Evolutionary conservation across 2,329 filamentous ascomycete species (phyloP).

Genomic region (Tolypocladium inflatum): DNA sequence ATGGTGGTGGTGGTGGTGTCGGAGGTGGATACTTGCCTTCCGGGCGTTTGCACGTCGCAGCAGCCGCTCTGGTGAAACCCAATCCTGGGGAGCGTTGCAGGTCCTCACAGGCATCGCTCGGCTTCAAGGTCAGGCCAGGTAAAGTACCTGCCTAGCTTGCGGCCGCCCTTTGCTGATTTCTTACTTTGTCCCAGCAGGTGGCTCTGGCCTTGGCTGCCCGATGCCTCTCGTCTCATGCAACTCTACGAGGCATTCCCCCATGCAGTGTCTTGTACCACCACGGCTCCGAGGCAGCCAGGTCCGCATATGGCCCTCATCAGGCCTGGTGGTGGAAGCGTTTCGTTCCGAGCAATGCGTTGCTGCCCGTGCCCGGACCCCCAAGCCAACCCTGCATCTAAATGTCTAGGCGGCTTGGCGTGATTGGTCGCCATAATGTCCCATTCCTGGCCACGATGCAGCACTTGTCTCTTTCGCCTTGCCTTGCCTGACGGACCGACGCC

Average conservation of each 20-base stretch:
- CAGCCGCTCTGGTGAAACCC: background rate
- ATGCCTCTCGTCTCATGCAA: background rate
- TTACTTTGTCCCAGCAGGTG: background rate
- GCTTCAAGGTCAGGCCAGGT: background rate
- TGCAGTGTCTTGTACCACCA: background rate
- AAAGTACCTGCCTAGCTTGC: background rate
- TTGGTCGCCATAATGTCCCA: background rate
- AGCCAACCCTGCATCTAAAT: background rate
- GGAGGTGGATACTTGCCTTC: background rate
- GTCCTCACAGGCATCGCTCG: background rate
- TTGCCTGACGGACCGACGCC: background rate
- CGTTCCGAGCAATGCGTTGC: background rate
- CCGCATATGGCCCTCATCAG: background rate
- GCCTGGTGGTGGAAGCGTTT: background rate
- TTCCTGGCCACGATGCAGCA: background rate
- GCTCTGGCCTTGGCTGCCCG: background rate
- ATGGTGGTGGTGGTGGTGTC: background rate
- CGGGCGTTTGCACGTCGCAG: background rate
- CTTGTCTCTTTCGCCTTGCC: background rate
- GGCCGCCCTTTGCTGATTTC: background rate
- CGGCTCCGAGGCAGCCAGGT: background rate
- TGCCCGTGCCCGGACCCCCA: background rate
- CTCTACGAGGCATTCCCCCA: background rate
- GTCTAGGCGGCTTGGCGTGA: background rate
- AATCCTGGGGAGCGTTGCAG: background rate